phyloP scores from a whole-genome alignment of 768 basidiomycete genomes.

The Pilatotrama ljubarskyi region DNA sequence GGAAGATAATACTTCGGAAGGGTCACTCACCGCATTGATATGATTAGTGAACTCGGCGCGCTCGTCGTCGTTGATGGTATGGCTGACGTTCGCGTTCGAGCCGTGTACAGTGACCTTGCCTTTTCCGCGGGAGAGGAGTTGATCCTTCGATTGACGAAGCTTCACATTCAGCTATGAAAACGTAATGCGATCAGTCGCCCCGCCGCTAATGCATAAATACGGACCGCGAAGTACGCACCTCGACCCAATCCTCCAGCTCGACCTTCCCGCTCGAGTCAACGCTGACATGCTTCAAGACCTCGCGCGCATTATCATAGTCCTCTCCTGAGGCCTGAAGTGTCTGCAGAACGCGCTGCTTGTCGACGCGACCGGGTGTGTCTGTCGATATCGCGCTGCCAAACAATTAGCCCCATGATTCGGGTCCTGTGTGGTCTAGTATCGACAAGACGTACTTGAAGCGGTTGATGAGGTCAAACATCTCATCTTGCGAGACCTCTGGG shows the following conservation, averaged over 20 bases:
- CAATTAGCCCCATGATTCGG: background rate
- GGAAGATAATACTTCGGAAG: too few relatives aligned
- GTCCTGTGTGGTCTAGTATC: too few relatives aligned
- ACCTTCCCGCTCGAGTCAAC: slow-evolving; percentile 95
- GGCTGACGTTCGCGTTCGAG: slow-evolving; percentile 92
- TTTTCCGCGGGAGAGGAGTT: slow-evolving; percentile 59
- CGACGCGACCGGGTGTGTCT: slow-evolving; percentile 78
- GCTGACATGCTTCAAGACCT: slow-evolving; percentile 90
- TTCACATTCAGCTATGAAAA: slow-evolving; percentile 73
- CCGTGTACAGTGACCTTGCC: slow-evolving; percentile 95
- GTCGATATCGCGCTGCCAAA: slow-evolving; percentile 65
- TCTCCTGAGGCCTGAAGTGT: slow-evolving; percentile 78
- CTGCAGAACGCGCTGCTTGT: slow-evolving; percentile 80
- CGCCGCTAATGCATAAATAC: background rate
- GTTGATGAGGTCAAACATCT: slow-evolving; percentile 92
- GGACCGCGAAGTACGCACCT: slow-evolving; percentile 53
- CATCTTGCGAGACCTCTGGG: slow-evolving; percentile 87
- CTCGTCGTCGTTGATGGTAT: slow-evolving; percentile 98
- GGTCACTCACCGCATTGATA: slow-evolving; percentile 79
- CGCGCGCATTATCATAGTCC: slow-evolving; percentile 86
- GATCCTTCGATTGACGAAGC: slow-evolving; percentile 48
- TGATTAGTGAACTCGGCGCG: slow-evolving; percentile 96
- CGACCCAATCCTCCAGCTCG: slow-evolving; percentile 98
- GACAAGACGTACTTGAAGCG: slow-evolving; percentile 83
- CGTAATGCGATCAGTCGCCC: slow-evolving; percentile 21